Conservation (phyloP, 805 yeast genomes). For the Saturnispora galanensis region DNA sequence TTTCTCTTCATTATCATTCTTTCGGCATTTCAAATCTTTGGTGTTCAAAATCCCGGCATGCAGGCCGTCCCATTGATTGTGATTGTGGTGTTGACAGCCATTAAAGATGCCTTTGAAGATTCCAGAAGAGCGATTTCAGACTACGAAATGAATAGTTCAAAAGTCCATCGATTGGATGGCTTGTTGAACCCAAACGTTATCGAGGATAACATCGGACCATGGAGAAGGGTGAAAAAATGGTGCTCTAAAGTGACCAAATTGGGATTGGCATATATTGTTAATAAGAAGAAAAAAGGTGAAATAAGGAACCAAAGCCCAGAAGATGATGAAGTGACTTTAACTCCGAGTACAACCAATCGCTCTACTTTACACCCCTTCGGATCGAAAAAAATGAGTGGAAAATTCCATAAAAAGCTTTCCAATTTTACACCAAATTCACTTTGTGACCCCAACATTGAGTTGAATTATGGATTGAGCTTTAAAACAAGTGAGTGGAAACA, state of each 20-base stretch:
- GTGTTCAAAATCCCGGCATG: slow-evolving; percentile 62
- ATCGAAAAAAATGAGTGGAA: background rate
- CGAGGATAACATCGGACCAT: slow-evolving; percentile 42
- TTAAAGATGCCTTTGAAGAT: slow-evolving; percentile 74
- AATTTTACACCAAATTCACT: slow-evolving; percentile 23
- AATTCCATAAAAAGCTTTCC: slow-evolving; percentile 15
- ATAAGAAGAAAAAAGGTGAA: slow-evolving; percentile 8
- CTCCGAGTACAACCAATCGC: background rate
- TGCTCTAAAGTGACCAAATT: slow-evolving; percentile 27
- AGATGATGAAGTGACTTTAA: slow-evolving; percentile 3
- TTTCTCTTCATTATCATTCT: slow-evolving; percentile 45
- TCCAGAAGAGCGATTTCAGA: slow-evolving; percentile 56
- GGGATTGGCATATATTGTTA: slow-evolving; percentile 6
- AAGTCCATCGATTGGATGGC: slow-evolving; percentile 47
- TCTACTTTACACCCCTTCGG: slow-evolving; percentile 3
- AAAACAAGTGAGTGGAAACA: slow-evolving; percentile 46
- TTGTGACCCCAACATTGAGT: slow-evolving; percentile 24
- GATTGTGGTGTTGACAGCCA: slow-evolving; percentile 63
- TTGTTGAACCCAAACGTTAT: slow-evolving; percentile 49
- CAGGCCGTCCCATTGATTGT: slow-evolving; percentile 77
- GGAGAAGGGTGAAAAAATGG: slow-evolving; percentile 62
- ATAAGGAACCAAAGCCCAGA: background rate
- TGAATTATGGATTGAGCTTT: slow-evolving; percentile 26
- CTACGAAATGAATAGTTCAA: slow-evolving; percentile 56
- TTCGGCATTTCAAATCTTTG: slow-evolving; percentile 60